Base-by-base conservation (phyloP, 75 land plant species). In the Chamaecyparis obtusa region DNA sequence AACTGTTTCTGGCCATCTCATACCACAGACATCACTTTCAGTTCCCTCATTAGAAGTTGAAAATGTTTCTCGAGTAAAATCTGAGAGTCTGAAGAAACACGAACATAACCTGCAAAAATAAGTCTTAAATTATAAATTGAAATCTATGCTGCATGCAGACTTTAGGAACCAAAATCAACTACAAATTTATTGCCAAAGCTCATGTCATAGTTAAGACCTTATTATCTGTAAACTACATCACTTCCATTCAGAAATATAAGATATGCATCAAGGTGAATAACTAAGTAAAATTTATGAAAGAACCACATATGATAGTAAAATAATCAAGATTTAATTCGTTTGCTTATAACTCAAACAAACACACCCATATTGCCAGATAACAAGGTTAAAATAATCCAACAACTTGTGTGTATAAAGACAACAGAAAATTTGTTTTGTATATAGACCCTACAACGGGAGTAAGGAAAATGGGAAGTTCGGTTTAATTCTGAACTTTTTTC, bases 1-100 rank as follows among this genome's bases (percentile, higher is more conserved):
- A 9, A 33, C 27, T 3, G 76, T 33, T 71, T 33, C 76, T 72
- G 76, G 76, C 33, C 2, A 32, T 72, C 27, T 55, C 88, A 39
- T 72, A 92, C 93, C 89, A 2, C 41, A 35, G 92, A 91, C 10
- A 79, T 85, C 84, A 88, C 35, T 88, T 51, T 86, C 17, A 92
- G 87, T 76, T 88, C 84, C 64, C 93, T 81, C 39, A 41, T 35
- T 32, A 87, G 85, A 83, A 84, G 88, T 85, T 86, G 79, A 39
- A 89, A 88, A 35, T 74, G 83, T 87, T 86, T 49, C 55, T 83
- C 85, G 67, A 88, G 83, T 7, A 90, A 19, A 1, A 24, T 17
- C 44, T 44, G 49, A 17, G 54, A 60, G 5, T 46, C 84, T 78
- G 36, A 77, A 30, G 7, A 75, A 15, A 90, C 78, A 35, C 44